Evolutionary conservation across 805 yeast genomes (phyloP).

Genomic region (Candida golubevii): DNA sequence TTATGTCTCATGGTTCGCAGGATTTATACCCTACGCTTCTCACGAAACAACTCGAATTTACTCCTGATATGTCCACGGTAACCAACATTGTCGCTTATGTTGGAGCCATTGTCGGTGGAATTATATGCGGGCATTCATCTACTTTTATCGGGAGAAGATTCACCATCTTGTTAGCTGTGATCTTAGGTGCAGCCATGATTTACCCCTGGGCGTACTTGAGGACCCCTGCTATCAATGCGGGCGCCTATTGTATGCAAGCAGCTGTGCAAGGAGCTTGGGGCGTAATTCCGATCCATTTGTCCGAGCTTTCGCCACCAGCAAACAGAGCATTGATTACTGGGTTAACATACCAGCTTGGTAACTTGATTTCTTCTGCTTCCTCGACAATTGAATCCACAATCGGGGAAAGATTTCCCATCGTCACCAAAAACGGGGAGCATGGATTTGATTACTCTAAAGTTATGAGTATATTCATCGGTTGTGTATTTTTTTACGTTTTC

Average conservation of each 20-base stretch:
- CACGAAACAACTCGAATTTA: constrained; percentile 29
- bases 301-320: constrained; percentile 48
- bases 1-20: constrained; percentile 43
- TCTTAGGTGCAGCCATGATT: constrained; percentile 37
- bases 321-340: constrained; percentile 13
- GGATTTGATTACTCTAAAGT: constrained; percentile 59
- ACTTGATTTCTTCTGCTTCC: constrained; percentile 49
- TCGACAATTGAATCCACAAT: constrained; percentile 66
- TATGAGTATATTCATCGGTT: constrained; percentile 65
- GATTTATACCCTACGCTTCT: constrained; percentile 40
- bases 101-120: constrained; percentile 41
- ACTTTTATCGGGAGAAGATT: constrained; percentile 37
- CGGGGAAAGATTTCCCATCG: constrained; percentile 56
- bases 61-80: constrained; percentile 31
- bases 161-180: constrained; percentile 26
- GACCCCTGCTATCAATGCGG: constrained; percentile 46
- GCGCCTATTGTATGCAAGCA: constrained; percentile 59
- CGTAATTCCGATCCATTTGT: constrained; percentile 59
- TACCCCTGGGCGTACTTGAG: constrained; percentile 27
- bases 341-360: constrained; percentile 48
- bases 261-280: constrained; percentile 76
- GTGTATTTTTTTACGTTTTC: constrained; percentile 54
- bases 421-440: constrained; percentile 13
- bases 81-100: constrained; percentile 37
- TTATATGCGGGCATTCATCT: constrained; percentile 42